Evolutionary conservation across 306 rosid species (phyloP).

Genomic region (Lotus japonicus): DNA sequence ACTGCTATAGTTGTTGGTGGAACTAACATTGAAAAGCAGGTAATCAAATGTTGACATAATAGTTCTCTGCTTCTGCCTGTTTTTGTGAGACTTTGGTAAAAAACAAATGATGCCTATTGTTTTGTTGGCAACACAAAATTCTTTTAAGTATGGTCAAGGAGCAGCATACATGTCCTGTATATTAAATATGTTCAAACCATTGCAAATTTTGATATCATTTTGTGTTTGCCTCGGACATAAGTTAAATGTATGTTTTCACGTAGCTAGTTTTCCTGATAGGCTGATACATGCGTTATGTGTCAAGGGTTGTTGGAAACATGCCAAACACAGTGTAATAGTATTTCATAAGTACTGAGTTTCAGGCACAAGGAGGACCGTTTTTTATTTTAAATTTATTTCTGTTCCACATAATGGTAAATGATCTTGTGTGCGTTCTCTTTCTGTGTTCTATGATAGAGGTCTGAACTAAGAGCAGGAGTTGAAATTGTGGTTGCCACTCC

Average conservation of each 20-base stretch:
- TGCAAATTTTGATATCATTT: background rate
- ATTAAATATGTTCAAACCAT: background rate
- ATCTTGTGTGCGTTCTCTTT: constrained; percentile 10
- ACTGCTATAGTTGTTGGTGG: constrained; percentile 91
- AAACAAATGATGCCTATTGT: background rate
- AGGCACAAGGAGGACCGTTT: background rate
- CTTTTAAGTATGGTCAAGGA: constrained; percentile 8
- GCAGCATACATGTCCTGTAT: background rate
- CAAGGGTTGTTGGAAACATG: background rate
- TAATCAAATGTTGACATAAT: constrained; percentile 25
- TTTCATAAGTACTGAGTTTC: background rate
- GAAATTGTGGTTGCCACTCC: constrained; percentile 83
- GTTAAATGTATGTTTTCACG: background rate
- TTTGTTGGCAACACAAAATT: background rate
- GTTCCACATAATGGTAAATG: background rate
- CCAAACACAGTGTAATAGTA: background rate
- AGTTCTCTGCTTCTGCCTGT: background rate
- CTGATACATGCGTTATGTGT: background rate
- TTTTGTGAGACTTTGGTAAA: background rate
- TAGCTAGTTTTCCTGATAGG: background rate
- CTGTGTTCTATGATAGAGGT: constrained; percentile 47
- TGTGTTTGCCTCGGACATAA: background rate
- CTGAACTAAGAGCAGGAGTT: constrained; percentile 80
- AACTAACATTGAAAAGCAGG: constrained; percentile 79
- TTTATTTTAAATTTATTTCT: background rate